Evolutionary conservation across 257 asterid species (phyloP).

Genomic region (Anisodus acutangulus): DNA sequence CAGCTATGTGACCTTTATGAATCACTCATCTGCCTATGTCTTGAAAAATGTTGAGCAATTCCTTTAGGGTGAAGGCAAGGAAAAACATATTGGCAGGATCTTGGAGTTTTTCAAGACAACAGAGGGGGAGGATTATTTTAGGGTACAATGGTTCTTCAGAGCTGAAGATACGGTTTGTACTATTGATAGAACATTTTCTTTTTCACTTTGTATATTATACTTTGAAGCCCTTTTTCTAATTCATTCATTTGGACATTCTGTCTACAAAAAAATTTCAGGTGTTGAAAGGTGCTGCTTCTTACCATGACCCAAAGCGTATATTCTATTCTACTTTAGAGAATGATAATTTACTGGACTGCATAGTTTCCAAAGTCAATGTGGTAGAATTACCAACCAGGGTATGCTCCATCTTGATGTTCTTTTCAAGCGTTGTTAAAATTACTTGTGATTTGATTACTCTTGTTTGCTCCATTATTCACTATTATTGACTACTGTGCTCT

Average conservation of each 20-base stretch:
- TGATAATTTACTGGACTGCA: slow-evolving; percentile 83
- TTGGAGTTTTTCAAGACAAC: slow-evolving; percentile 80
- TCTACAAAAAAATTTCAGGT: slow-evolving; percentile 53
- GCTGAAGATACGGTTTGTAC: slow-evolving; percentile 90
- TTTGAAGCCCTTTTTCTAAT: background rate
- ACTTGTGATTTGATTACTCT: background rate
- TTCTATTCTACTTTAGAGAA: slow-evolving; percentile 76
- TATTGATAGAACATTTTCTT: background rate
- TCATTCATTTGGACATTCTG: slow-evolving; percentile 17
- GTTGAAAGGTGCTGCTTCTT: slow-evolving; percentile 60
- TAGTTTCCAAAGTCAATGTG: slow-evolving; percentile 71
- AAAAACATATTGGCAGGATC: slow-evolving; percentile 75
- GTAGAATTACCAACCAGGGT: slow-evolving; percentile 59
- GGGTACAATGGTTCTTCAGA: slow-evolving; percentile 95
- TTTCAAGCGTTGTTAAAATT: background rate
- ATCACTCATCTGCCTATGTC: slow-evolving; percentile 62
- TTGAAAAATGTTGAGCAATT: slow-evolving; percentile 67
- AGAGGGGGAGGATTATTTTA: slow-evolving; percentile 76
- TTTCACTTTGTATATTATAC: slow-evolving; percentile 27
- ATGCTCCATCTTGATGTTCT: slow-evolving; percentile 36
- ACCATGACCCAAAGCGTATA: slow-evolving; percentile 74
- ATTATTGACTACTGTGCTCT: slow-evolving; percentile 3
- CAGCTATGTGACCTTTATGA: slow-evolving; percentile 45
- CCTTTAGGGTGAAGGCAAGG: slow-evolving; percentile 85
- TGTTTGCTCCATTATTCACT: background rate